Evolutionary conservation across 2,329 filamentous ascomycete species (phyloP), one percentile per base, ranked within the genome.

Genomic region (Chaetomiaceae sp.): DNA sequence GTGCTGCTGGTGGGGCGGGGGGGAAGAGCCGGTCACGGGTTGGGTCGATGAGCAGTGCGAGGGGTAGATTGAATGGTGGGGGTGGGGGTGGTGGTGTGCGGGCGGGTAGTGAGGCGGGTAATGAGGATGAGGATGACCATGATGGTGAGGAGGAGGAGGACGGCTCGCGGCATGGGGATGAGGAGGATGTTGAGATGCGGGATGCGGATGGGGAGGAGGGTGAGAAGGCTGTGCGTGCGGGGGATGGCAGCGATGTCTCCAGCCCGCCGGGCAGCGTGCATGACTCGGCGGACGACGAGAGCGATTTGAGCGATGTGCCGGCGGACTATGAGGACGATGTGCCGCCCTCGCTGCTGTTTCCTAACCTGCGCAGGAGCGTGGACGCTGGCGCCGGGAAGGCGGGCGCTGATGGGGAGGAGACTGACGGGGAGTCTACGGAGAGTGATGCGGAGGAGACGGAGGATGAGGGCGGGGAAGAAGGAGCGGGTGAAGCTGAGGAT

Each of bases 231-330:
- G n/a, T 58, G 58, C 30, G 46, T 59, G 39, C 55, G 64, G 41
- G 47, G 62, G 47, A 54, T 6, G 51, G 50, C 17, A 63, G 62
- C 50, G 60, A 58, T n/a, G 47, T 55, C 26, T 78, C 70, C 40
- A 81, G 79, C 47, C 72, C 74, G 6, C 71, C 73, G 0, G 76
- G 75, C 6, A 86, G 78, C 49, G 65, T 81, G 7, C 77, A 82
- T 49, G 80, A 84, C 50, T 82, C 76, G 33, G 81, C 78, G 0
- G 81, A 85, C 51, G 80, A 84, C 45, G 82, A 86, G 61, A 85
- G 81, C 58, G 82, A 85, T 51, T 68, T 86, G 0, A 85, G 80
- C 42, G 83, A 86, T 50, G 75, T 81, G 4, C 71, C 79, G 20
- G 65, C 74, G 4, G 75, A 74, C 33, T 78, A 78, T 47, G 75